Percentiles rank a stretch among this genome's conserved stretches.
Conservation (phyloP, 352 stramenopile species). For the Pythium biforme region DNA sequence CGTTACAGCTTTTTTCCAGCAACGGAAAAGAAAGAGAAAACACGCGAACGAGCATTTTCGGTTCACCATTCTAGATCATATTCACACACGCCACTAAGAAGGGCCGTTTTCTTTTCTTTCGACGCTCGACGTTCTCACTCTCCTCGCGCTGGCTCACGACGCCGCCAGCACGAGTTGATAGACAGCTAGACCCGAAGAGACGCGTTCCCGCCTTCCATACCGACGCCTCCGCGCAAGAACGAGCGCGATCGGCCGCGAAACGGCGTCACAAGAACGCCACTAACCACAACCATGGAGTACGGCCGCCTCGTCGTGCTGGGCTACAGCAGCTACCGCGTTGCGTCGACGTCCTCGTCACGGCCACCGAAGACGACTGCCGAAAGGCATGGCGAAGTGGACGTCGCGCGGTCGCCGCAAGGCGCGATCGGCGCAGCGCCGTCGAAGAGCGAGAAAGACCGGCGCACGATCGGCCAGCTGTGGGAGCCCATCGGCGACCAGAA, state of each 20-base stretch:
- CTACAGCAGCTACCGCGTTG: slow-evolving; percentile 84
- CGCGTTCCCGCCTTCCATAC: background rate
- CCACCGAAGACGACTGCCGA: background rate
- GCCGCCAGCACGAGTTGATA: background rate
- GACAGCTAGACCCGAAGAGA: no score
- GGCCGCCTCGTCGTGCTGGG: slow-evolving; percentile 79
- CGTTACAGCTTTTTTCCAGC: no score
- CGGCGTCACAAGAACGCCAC: background rate
- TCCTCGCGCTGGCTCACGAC: no score
- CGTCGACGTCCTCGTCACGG: slow-evolving; percentile 17
- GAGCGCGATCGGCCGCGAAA: background rate
- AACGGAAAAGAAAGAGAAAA: no score
- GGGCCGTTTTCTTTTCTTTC: no score
- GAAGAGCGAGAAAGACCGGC: slow-evolving; percentile 21
- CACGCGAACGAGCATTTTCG: no score
- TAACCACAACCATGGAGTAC: slow-evolving; percentile 61
- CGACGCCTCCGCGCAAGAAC: slow-evolving; percentile 8
- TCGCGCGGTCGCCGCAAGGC: slow-evolving; percentile 7
- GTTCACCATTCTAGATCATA: no score
- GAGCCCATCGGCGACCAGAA: slow-evolving; percentile 76
- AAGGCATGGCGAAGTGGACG: background rate
- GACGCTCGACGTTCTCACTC: no score
- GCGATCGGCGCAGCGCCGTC: background rate
- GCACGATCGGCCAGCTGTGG: slow-evolving; percentile 58
- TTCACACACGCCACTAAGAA: no score